Evolutionary conservation across 129 eudicot species (phyloP), one percentile per base, ranked within the genome.

Genomic region (Daucus carota): DNA sequence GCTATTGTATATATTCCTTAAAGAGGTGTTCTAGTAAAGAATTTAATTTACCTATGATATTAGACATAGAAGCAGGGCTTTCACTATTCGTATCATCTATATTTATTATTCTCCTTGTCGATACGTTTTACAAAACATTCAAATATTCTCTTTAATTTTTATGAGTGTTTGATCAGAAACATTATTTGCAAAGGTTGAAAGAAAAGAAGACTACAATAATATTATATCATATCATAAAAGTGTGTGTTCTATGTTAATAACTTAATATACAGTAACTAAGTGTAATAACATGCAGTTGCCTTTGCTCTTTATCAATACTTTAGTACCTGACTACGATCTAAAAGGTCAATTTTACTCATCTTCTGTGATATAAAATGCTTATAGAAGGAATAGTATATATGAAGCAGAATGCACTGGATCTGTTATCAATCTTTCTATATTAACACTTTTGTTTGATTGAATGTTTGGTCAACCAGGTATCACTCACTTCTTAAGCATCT

Each of bases 401-500:
- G n/a, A n/a, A n/a, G n/a, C n/a, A n/a, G n/a, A n/a, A n/a, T n/a
- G n/a, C n/a, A n/a, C n/a, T n/a, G n/a, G n/a, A n/a, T n/a, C n/a
- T n/a, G n/a, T n/a, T n/a, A n/a, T n/a, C n/a, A n/a, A n/a, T n/a
- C n/a, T n/a, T n/a, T n/a, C n/a, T n/a, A n/a, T n/a, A n/a, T n/a
- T n/a, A n/a, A n/a, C n/a, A n/a, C n/a, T n/a, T n/a, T 24, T 36
- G 8, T 32, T 75, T 22, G 38, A 22, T 65, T 29, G 15, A 70
- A 59, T 48, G 12, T 59, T 77, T 77, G 68, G 75, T 38, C 46
- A 42, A 44, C 81, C 87, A 94, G 98, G 72, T 91, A 91, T 79
- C 90, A 87, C 83, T 84, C 97, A 62, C 86, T 94, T 32, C 73
- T 77, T 44, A 91, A 83, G 89, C 81, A 78, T 70, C 88, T 94